Conservation (phyloP, 768 basidiomycete genomes). For the Dioszegia crocea region DNA sequence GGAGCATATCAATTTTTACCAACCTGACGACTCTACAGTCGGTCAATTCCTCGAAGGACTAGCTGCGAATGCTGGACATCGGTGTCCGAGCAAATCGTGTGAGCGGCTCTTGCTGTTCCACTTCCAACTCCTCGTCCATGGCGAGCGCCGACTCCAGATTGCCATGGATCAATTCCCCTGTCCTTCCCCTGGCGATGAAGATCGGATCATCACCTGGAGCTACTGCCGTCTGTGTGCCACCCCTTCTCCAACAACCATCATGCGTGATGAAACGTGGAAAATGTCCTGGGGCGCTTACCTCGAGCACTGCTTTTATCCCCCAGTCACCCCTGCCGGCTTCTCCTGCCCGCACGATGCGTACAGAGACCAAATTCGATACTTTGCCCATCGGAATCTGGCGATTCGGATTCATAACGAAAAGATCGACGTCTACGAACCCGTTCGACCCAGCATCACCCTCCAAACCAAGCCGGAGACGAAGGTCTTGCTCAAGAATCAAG, state of each 20-base stretch:
- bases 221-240: constrained; percentile 66
- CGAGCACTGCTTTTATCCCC: constrained; percentile 91
- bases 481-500: constrained; percentile 83
- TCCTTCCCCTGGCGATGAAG: constrained; percentile 50
- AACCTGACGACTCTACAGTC: constrained; percentile 84
- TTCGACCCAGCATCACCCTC: constrained; percentile 82
- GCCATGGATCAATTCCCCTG: constrained; percentile 70
- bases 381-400: constrained; percentile 59
- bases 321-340: constrained; percentile 74
- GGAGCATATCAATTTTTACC: constrained; percentile 78
- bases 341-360: constrained; percentile 93
- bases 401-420: constrained; percentile 78
- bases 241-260: constrained; percentile 78
- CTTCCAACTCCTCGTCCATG: constrained; percentile 86
- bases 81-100: constrained; percentile 80
- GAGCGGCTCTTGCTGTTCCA: constrained; percentile 75
- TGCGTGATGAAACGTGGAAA: constrained; percentile 84
- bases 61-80: constrained; percentile 53
- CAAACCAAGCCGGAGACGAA: constrained; percentile 81
- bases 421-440: constrained; percentile 74
- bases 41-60: constrained; percentile 87
- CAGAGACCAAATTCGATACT: constrained; percentile 85
- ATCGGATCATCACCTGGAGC: constrained; percentile 86
- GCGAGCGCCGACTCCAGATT: constrained; percentile 73
- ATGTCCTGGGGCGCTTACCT: constrained; percentile 96